Conservation (phyloP, 441 rosid genomes). For the Syzygium malaccense region DNA sequence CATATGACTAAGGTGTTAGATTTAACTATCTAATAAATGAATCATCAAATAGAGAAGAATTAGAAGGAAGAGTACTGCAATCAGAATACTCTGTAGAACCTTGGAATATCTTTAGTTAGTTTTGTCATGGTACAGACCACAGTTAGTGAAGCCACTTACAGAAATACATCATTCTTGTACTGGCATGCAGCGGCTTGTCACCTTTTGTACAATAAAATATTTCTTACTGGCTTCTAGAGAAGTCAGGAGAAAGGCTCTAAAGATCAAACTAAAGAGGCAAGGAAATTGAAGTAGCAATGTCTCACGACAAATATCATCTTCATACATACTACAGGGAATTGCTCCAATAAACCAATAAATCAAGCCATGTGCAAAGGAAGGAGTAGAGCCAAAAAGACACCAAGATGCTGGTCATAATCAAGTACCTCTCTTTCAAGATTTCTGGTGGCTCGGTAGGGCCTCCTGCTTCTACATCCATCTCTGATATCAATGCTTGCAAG, state of each 20-base stretch:
- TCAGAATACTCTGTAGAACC: too few relatives aligned
- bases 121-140: too few relatives aligned
- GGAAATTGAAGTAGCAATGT: slow-evolving; percentile 8
- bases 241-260: not conserved
- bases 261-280: not conserved
- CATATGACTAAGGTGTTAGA: too few relatives aligned
- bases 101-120: too few relatives aligned
- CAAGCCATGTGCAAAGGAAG: not conserved
- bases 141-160: too few relatives aligned
- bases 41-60: too few relatives aligned
- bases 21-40: too few relatives aligned
- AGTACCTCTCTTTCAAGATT: slow-evolving; percentile 61
- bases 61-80: too few relatives aligned
- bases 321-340: not conserved
- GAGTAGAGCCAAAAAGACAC: not conserved
- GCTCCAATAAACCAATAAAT: not conserved
- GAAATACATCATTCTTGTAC: too few relatives aligned
- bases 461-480: slow-evolving; percentile 49
- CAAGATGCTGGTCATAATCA: not conserved
- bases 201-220: not conserved
- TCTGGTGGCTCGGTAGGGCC: slow-evolving; percentile 26
- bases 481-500: slow-evolving; percentile 61
- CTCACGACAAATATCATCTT: not conserved
- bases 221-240: not conserved
- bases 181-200: not conserved